Percentiles rank a stretch among this genome's conserved stretches.
These are phyloP conservation scores for Venturia asperata DNA, from an alignment of 2,329 filamentous ascomycete genomes.

Conservation along the genomic window DNA sequence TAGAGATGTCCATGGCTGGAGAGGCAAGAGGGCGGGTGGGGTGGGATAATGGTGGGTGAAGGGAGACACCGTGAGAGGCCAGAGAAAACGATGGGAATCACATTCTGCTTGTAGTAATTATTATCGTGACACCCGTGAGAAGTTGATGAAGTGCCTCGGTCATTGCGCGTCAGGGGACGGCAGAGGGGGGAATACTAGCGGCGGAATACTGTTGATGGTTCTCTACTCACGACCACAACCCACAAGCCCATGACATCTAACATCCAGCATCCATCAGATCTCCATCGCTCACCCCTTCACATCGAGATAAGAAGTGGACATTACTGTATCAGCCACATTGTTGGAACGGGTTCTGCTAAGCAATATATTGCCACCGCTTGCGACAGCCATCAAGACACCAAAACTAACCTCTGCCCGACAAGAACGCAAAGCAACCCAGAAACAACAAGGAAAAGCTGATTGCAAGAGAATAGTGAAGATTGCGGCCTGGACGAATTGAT, in stretches of 20 bases:
- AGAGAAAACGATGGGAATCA: background rate
- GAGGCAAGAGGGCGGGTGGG: background rate
- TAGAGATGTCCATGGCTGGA: conserved; percentile 13
- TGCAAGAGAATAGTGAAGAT: background rate
- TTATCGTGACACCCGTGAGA: conserved; percentile 2
- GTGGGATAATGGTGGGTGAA: background rate
- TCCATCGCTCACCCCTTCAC: background rate
- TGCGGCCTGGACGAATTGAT: too few relatives aligned
- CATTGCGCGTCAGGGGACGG: background rate
- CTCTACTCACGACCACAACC: background rate
- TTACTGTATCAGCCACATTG: background rate
- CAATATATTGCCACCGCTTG: background rate
- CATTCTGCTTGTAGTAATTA: background rate
- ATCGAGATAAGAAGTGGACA: background rate
- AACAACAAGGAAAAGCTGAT: background rate
- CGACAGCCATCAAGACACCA: too few relatives aligned
- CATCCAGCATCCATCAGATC: background rate
- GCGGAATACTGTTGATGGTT: too few relatives aligned
- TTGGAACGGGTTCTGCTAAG: background rate
- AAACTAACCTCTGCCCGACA: background rate
- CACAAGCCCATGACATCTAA: background rate
- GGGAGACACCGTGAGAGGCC: background rate
- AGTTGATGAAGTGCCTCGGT: background rate
- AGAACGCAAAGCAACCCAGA: background rate
- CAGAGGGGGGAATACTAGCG: too few relatives aligned